Evolutionary conservation across 805 yeast genomes (phyloP).

Genomic region (Candida ortonii): DNA sequence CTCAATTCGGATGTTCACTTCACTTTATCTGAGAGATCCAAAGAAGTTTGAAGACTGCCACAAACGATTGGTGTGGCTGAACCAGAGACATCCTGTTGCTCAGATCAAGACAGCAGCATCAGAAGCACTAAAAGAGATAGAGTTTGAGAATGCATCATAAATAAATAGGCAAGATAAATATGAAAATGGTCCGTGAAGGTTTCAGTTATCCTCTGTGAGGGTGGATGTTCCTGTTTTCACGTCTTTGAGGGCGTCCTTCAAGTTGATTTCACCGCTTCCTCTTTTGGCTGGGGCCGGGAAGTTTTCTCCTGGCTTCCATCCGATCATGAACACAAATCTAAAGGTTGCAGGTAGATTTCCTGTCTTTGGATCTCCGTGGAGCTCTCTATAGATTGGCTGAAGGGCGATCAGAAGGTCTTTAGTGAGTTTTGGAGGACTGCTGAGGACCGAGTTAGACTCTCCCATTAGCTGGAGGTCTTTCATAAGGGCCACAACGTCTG

Average conservation of each 20-base stretch:
- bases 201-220: constrained; percentile 18
- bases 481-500: constrained; percentile 63
- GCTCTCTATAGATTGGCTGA: constrained; percentile 64
- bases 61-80: constrained; percentile 24
- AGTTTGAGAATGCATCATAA: constrained; percentile 5
- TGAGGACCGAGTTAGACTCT: constrained; percentile 61
- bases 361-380: constrained; percentile 62
- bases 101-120: constrained; percentile 18
- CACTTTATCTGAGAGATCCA: constrained; percentile 27
- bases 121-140: constrained; percentile 24
- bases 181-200: neutral
- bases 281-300: constrained; percentile 74
- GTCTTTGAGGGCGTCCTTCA: constrained; percentile 55
- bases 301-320: constrained; percentile 73
- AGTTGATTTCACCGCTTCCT: constrained; percentile 66
- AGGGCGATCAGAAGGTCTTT: constrained; percentile 72
- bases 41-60: constrained; percentile 15
- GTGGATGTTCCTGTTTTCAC: constrained; percentile 7
- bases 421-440: constrained; percentile 40
- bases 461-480: constrained; percentile 81
- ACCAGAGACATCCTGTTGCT: constrained; percentile 24
- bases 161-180: neutral
- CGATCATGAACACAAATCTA: constrained; percentile 77
- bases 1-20: constrained; percentile 44
- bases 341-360: constrained; percentile 73